phyloP scores from a whole-genome alignment of 768 basidiomycete species.

The Mycena haematopus region DNA sequence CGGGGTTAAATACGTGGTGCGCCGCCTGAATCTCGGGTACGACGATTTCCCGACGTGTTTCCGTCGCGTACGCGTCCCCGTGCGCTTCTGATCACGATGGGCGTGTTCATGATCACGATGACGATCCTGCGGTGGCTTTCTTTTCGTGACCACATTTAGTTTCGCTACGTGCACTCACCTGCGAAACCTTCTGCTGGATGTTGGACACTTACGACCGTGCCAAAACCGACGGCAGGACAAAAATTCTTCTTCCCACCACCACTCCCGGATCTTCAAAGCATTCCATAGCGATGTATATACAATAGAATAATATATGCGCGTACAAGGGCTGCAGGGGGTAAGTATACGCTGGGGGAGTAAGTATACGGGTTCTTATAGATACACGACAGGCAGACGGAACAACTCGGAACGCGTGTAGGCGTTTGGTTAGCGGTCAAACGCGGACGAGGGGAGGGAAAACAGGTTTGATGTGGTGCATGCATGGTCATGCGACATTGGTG shows the following conservation, averaged over 20 bases:
- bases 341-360: too few relatives aligned
- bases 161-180: conserved; percentile 1
- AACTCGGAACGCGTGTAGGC: not conserved
- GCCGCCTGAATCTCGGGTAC: conserved; percentile 29
- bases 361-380: conserved; percentile 14
- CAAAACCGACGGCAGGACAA: not conserved
- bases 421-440: not conserved
- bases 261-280: conserved; percentile 7
- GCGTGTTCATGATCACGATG: conserved; percentile 6
- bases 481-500: conserved; percentile 17
- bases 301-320: conserved; percentile 26
- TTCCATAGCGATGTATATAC: conserved; percentile 25
- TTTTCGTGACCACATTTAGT: conserved; percentile 5
- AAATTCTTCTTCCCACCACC: not conserved
- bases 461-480: not conserved
- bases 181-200: not conserved
- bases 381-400: conserved; percentile 17
- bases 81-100: conserved; percentile 7
- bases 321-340: conserved; percentile 24
- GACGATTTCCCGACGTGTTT: conserved; percentile 27
- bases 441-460: not conserved
- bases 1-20: conserved; percentile 16
- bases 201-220: not conserved
- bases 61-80: conserved; percentile 1
- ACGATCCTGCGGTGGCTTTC: conserved; percentile 10